Conservation (phyloP, 108 stramenopile genomes). For the Nitzschia palea region DNA sequence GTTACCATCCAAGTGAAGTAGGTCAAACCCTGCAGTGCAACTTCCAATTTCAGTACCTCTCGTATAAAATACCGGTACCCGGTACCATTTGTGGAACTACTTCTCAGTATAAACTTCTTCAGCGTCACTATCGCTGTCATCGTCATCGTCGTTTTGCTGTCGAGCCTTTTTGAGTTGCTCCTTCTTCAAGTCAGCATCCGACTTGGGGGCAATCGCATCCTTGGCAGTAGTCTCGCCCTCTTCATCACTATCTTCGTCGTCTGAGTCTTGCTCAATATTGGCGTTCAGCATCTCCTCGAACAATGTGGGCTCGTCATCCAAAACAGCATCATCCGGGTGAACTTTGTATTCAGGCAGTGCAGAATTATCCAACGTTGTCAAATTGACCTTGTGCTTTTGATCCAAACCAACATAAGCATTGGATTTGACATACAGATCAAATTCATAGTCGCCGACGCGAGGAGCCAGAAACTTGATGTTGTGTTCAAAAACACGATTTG, state of each 20-base stretch:
- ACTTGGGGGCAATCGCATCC: slow-evolving; percentile 61
- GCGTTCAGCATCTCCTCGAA: slow-evolving; percentile 96
- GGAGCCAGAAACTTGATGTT: slow-evolving; percentile 97
- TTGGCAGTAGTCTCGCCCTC: slow-evolving; percentile 48
- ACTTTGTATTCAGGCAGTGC: slow-evolving; percentile 91
- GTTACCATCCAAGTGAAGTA: no score
- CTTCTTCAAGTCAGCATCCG: slow-evolving; percentile 85
- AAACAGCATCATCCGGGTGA: slow-evolving; percentile 95
- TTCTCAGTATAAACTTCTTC: slow-evolving; percentile 78
- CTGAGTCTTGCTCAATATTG: slow-evolving; percentile 86
- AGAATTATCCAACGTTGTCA: slow-evolving; percentile 87
- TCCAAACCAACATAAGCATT: slow-evolving; percentile 96
- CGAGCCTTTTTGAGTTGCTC: slow-evolving; percentile 75
- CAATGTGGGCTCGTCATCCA: slow-evolving; percentile 98
- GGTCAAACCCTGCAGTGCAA: no score
- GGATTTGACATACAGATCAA: slow-evolving; percentile 89
- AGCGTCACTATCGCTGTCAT: slow-evolving; percentile 72
- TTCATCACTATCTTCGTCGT: slow-evolving; percentile 77
- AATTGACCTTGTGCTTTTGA: slow-evolving; percentile 57
- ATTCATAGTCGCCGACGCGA: slow-evolving; percentile 81
- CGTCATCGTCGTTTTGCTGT: slow-evolving; percentile 76
- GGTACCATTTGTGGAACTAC: not conserved
- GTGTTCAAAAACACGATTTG: slow-evolving; percentile 74
- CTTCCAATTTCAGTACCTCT: no score
- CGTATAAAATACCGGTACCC: no score